These are phyloP conservation scores for Urochloa ruziziensis DNA, from an alignment of 176 grass and related monocot genomes.

Conservation along the genomic window DNA sequence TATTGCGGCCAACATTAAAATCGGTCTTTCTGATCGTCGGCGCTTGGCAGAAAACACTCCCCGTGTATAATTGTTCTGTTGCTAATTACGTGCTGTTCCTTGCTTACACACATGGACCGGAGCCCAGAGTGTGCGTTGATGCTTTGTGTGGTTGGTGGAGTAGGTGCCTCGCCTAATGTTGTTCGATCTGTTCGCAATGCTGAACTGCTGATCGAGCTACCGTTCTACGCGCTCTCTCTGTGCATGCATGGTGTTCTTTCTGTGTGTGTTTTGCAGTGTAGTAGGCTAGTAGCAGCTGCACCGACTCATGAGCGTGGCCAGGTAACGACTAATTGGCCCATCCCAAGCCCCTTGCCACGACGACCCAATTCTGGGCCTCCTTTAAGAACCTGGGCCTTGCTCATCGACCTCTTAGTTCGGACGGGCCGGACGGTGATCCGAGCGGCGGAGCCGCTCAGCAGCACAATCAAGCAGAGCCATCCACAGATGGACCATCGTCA, in stretches of 20 bases:
- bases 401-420: no score
- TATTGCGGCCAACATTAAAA: background rate
- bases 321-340: background rate
- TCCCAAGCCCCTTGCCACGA: no score
- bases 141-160: constrained; percentile 3
- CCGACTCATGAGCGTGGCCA: background rate
- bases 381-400: no score
- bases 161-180: background rate
- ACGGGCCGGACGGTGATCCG: no score
- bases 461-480: no score
- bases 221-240: background rate
- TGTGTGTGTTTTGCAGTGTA: background rate
- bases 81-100: background rate
- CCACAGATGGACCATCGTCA: no score
- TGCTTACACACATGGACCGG: background rate
- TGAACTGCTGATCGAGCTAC: background rate
- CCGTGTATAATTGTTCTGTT: background rate
- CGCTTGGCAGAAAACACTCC: background rate
- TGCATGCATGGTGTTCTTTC: background rate
- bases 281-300: background rate
- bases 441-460: no score
- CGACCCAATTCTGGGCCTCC: background rate
- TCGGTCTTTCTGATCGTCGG: background rate
- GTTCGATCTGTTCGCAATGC: background rate
- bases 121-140: background rate